These are phyloP conservation scores for Guillardia theta DNA, from an alignment of 78 protist species.

Conservation along the genomic window DNA sequence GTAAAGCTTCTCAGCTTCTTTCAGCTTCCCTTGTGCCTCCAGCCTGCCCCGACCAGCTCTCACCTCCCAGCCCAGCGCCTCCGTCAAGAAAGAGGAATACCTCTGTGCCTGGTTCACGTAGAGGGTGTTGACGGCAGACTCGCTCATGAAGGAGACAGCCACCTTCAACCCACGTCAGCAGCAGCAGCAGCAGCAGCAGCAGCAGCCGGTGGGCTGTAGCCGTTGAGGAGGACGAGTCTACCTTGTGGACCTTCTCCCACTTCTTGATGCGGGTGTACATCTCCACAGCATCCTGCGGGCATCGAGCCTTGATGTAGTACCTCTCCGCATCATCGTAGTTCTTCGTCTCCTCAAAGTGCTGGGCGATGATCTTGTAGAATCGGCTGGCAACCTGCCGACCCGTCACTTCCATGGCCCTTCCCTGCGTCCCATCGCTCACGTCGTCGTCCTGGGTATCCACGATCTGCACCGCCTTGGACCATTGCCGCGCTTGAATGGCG, in stretches of 20 bases:
- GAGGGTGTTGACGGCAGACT: background rate
- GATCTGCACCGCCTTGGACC: slow-evolving; percentile 70
- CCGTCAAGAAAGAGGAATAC: no score
- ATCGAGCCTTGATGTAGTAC: slow-evolving; percentile 56
- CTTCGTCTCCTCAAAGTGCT: slow-evolving; percentile 55
- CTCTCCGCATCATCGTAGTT: slow-evolving; percentile 56
- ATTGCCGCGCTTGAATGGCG: slow-evolving; percentile 73
- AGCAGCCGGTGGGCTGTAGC: no score
- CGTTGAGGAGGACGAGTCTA: background rate
- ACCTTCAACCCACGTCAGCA: background rate
- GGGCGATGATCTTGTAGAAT: slow-evolving; percentile 51
- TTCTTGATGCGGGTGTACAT: slow-evolving; percentile 69
- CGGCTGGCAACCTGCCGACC: background rate
- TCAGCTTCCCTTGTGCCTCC: slow-evolving; percentile 58
- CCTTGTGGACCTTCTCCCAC: slow-evolving; percentile 68
- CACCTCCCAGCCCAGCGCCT: no score
- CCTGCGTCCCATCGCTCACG: background rate
- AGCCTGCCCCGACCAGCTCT: no score
- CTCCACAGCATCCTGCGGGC: slow-evolving; percentile 67
- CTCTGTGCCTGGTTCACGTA: slow-evolving; percentile 67
- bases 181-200: background rate
- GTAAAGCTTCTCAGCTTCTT: slow-evolving; percentile 37
- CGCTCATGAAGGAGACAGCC: slow-evolving; percentile 35
- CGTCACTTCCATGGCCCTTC: no score
- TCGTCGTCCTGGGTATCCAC: slow-evolving; percentile 29